Base-by-base conservation (phyloP, 192 early-diverging fungal species). In the Allomyces javanicus region DNA sequence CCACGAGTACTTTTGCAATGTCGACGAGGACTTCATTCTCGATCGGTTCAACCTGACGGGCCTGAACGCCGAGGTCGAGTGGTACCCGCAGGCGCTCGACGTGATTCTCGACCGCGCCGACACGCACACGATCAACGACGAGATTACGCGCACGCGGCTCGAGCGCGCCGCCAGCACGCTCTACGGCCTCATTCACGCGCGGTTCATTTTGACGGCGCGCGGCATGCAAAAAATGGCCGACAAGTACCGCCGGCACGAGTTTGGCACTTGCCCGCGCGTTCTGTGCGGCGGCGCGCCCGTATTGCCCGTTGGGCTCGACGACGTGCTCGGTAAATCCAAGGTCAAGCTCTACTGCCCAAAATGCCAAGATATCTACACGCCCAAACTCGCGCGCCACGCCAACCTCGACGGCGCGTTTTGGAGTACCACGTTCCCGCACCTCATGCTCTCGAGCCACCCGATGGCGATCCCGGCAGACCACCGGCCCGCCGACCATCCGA, bases 41-140 rank as follows among this genome's bases (percentile, higher is more conserved):
- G 96, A 99, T 79, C 79, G 91, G 58, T 99, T 99, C 82, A 99
- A 99, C 73, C 78, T 99, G 67, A 95, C 96, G 3, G 94, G 94
- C 25, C 79, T 99, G 50, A 86, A 83, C 69, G 76, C 80, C 25
- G 96, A 99, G 67, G 91, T 99, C 17, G 86, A 84, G 64, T 85
- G 94, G 72, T 98, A 94, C 74, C 75, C 82, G 25, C 83, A 90
- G 67, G 96, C 94, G 40, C 78, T 93, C 67, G 91, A 94, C 64
- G 76, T 96, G 73, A 94, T 99, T 69, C 90, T 92, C 1, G 93
- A 98, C 77, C 81, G 78, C 25, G 75, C 90, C 23, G 91, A 81
- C 79, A 76, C 63, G 68, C 11, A 21, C 50, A n/a, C 50, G 3
- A n/a, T 21, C 50, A 21, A 58, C 65, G 84, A 91, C 64, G 82